A percentile compares a stretch with the other conserved stretches of the same genome.
Conservation (phyloP, 176 grass and related monocot species). For the Carex scoparia region DNA sequence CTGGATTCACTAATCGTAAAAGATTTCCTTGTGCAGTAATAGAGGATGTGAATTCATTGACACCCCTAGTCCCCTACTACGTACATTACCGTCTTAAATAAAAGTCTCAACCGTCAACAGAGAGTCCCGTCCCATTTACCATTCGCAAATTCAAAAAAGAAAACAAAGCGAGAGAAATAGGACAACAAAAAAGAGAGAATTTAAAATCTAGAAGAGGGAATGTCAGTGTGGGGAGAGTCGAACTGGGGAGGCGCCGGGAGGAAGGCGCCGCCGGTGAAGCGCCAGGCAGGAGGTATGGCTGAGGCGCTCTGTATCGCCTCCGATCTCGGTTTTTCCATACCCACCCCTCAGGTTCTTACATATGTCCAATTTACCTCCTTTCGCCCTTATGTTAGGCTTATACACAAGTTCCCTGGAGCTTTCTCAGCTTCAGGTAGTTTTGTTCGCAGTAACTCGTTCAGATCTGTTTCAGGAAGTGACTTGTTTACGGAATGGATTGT, state of each 20-base stretch:
- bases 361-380: neutral
- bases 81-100: too few species aligned
- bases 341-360: conserved; percentile 51
- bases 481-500: too few species aligned
- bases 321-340: conserved; percentile 78
- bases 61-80: too few species aligned
- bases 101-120: too few species aligned
- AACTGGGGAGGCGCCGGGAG: conserved; percentile 24
- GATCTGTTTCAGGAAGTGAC: neutral
- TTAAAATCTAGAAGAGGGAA: conserved; percentile 1
- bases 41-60: too few species aligned
- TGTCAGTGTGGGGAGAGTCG: conserved; percentile 35
- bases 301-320: conserved; percentile 89
- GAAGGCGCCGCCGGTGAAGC: conserved; percentile 43
- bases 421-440: neutral
- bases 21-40: too few species aligned
- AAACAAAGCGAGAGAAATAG: neutral
- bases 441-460: neutral
- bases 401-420: neutral
- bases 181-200: neutral
- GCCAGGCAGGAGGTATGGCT: conserved; percentile 69
- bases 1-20: too few species aligned
- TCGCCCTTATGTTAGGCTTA: neutral
- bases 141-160: neutral
- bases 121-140: neutral